phyloP scores from a whole-genome alignment of 2,329 filamentous ascomycete species.

The Sarocladiaceae sp. region DNA sequence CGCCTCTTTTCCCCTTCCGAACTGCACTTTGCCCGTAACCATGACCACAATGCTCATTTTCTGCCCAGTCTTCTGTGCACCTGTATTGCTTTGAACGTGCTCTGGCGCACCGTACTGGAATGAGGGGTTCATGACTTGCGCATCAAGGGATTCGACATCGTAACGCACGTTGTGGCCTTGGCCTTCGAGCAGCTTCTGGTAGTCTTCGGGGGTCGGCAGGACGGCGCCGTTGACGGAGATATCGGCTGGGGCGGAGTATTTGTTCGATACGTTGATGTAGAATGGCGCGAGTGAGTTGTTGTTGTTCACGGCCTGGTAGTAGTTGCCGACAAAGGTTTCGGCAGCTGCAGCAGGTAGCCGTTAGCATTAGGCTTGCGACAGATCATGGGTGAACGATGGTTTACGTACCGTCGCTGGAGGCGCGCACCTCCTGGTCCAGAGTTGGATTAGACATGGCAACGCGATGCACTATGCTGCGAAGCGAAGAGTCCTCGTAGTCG shows the following conservation, averaged over 20 bases:
- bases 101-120: constrained; percentile 56
- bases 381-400: not conserved
- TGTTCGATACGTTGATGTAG: constrained; percentile 60
- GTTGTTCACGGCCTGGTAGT: constrained; percentile 70
- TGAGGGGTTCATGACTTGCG: constrained; percentile 70
- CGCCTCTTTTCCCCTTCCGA: constrained; percentile 59
- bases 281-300: constrained; percentile 60
- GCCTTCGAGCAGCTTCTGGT: constrained; percentile 64
- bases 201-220: constrained; percentile 57
- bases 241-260: constrained; percentile 54
- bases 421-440: constrained; percentile 39
- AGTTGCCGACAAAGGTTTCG: constrained; percentile 66
- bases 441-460: constrained; percentile 30
- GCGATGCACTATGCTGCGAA: not conserved
- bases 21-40: constrained; percentile 68
- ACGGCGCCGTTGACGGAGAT: constrained; percentile 78
- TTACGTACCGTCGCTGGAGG: constrained; percentile 41
- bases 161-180: constrained; percentile 58
- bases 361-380: no score
- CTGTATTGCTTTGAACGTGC: constrained; percentile 32
- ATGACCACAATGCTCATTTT: constrained; percentile 69
- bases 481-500: not conserved
- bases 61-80: constrained; percentile 45
- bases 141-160: constrained; percentile 72
- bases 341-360: constrained; percentile 48